phyloP scores from a whole-genome alignment of 345 rosid genomes.

The Arabis hirsuta region DNA sequence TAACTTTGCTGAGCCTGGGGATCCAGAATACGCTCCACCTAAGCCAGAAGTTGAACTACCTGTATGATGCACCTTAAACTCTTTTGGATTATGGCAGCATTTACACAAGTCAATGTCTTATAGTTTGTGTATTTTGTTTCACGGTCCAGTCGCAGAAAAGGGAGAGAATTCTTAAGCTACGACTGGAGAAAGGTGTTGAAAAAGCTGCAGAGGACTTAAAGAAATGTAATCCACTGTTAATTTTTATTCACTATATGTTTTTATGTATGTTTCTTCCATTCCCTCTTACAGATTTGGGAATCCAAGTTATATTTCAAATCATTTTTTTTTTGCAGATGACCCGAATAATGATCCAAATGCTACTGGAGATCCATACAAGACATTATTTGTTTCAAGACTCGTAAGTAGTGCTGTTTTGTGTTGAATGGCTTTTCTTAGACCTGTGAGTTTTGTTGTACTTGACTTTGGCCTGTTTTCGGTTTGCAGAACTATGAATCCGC shows the following conservation, averaged over 20 bases:
- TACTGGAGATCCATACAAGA: slow-evolving; percentile 97
- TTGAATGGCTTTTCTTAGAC: slow-evolving; percentile 22
- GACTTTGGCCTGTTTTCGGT: slow-evolving; percentile 26
- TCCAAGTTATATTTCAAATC: neutral
- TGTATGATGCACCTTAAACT: slow-evolving; percentile 48
- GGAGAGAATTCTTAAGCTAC: slow-evolving; percentile 69
- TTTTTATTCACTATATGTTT: neutral
- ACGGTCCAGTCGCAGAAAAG: slow-evolving; percentile 59
- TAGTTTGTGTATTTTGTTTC: neutral
- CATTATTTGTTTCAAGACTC: slow-evolving; percentile 86
- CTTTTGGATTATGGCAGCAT: neutral
- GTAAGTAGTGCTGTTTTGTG: slow-evolving; percentile 50
- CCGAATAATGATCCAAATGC: slow-evolving; percentile 72
- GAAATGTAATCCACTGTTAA: slow-evolving; percentile 57
- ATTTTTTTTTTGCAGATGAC: slow-evolving; percentile 61
- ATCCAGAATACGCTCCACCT: slow-evolving; percentile 82
- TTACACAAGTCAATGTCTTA: neutral
- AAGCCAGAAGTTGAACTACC: slow-evolving; percentile 71
- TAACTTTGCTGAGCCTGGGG: slow-evolving; percentile 81
- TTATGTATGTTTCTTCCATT: slow-evolving; percentile 17
- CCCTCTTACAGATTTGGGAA: neutral
- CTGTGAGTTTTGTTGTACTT: neutral
- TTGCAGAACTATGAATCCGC: slow-evolving; percentile 92
- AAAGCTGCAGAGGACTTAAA: slow-evolving; percentile 75
- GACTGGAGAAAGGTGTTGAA: slow-evolving; percentile 82